Conservation (phyloP, 2,329 filamentous ascomycete genomes). For the Sordariomycetes sp. region DNA sequence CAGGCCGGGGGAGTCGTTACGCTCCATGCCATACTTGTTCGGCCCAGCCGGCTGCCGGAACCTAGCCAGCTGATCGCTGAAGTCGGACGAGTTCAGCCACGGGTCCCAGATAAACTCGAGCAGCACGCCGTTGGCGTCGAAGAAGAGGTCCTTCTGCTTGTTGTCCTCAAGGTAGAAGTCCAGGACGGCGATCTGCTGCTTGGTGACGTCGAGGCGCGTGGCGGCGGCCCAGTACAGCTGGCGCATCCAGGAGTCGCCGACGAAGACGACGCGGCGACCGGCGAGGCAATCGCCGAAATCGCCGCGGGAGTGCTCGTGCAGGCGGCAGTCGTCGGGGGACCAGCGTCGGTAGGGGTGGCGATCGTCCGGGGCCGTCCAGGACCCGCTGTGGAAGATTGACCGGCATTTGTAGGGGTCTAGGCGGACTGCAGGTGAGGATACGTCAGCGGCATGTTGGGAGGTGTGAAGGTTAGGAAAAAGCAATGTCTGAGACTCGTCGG, state of each 20-base stretch:
- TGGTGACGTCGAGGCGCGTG: constrained; percentile 27
- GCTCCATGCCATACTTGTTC: constrained; percentile 9
- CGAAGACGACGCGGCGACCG: constrained; percentile 39
- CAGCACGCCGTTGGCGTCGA: constrained; percentile 27
- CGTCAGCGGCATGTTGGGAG: neutral
- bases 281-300: constrained; percentile 39
- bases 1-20: constrained; percentile 20
- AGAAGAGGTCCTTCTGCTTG: constrained; percentile 27
- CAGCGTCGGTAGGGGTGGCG: constrained; percentile 29
- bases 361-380: constrained; percentile 26
- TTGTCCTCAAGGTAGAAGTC: constrained; percentile 17
- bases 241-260: constrained; percentile 46
- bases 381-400: constrained; percentile 33
- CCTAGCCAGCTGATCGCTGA: constrained; percentile 17
- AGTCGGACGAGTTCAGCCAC: constrained; percentile 33
- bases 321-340: constrained; percentile 46
- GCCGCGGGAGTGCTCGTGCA: constrained; percentile 37
- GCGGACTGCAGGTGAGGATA: neutral
- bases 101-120: constrained; percentile 51
- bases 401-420: constrained; percentile 39
- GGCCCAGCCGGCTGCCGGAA: constrained; percentile 15
- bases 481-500: neutral
- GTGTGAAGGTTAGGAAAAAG: neutral
- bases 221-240: constrained; percentile 46
- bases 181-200: constrained; percentile 19